These are phyloP conservation scores for Penicillium samsonianum DNA, from an alignment of 495 filamentous ascomycete genomes.

Conservation along the genomic window DNA sequence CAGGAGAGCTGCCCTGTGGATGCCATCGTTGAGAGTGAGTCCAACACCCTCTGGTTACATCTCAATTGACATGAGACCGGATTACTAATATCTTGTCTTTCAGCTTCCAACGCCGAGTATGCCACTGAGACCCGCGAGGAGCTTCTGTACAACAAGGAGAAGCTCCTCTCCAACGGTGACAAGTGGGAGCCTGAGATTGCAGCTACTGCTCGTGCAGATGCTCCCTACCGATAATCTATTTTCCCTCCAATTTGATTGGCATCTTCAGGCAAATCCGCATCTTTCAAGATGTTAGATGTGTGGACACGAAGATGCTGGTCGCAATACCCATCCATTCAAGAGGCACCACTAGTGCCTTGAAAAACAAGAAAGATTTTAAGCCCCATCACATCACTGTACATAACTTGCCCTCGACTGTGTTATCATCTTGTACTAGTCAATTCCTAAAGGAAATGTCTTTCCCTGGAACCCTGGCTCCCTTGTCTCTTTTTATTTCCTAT, in stretches of 20 bases:
- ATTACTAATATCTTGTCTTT: conserved; percentile 22
- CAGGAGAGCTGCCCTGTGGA: conserved; percentile 99
- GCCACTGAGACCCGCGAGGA: conserved; percentile 97
- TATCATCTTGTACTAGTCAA: conserved; percentile 42
- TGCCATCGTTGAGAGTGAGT: conserved; percentile 87
- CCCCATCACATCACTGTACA: conserved; percentile 39
- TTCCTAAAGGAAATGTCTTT: conserved; percentile 25
- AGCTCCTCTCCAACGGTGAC: conserved; percentile 84
- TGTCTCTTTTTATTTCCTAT: conserved; percentile 30
- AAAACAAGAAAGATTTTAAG: conserved; percentile 26
- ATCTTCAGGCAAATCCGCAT: neutral
- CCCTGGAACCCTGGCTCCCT: conserved; percentile 19
- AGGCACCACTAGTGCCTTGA: conserved; percentile 22
- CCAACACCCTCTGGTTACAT: neutral
- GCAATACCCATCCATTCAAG: conserved; percentile 15
- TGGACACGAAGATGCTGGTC: conserved; percentile 10
- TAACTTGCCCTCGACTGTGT: conserved; percentile 33
- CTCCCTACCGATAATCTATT: conserved; percentile 73
- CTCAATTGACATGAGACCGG: neutral
- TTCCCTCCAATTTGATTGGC: conserved; percentile 4
- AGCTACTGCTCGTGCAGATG: conserved; percentile 83
- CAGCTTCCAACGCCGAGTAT: conserved; percentile 92
- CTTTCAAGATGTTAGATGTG: conserved; percentile 11
- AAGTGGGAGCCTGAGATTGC: conserved; percentile 99
- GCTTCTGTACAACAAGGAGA: conserved; percentile 98